Evolutionary conservation across 1,284 basidiomycete species (phyloP).

Genomic region (Uromyces viciae-fabae): DNA sequence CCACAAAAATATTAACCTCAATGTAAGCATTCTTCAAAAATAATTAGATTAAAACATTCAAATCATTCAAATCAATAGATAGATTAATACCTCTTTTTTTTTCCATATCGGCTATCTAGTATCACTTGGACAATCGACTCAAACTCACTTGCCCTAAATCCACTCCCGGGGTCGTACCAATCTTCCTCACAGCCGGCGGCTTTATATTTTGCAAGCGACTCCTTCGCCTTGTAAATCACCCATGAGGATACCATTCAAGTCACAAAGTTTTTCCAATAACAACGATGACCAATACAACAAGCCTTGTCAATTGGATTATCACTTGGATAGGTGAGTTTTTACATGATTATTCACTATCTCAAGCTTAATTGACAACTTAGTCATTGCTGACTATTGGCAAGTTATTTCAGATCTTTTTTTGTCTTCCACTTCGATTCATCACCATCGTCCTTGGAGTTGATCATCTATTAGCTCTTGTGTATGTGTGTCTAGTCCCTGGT

Average conservation of each 20-base stretch:
- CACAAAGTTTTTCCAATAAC: slow-evolving; percentile 3
- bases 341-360: not conserved
- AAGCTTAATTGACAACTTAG: not conserved
- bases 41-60: no score
- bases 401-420: slow-evolving; percentile 12
- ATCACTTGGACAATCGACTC: no score
- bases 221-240: slow-evolving; percentile 27
- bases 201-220: slow-evolving; percentile 16
- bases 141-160: not conserved
- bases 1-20: no score
- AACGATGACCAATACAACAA: not conserved
- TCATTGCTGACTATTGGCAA: not conserved
- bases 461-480: slow-evolving; percentile 35
- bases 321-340: slow-evolving; percentile 13
- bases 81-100: no score
- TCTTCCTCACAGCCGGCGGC: slow-evolving; percentile 3
- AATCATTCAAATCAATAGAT: no score
- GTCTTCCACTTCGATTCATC: slow-evolving; percentile 32
- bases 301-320: slow-evolving; percentile 14
- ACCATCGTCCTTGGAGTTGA: slow-evolving; percentile 23
- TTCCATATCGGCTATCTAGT: no score
- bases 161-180: slow-evolving; percentile 1
- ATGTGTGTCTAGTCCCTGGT: slow-evolving; percentile 22
- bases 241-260: not conserved
- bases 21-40: no score